Evolutionary conservation across 2,329 filamentous ascomycete genomes (phyloP), one percentile per base, ranked within the genome.

Genomic region (Graphilbum fragrans): DNA sequence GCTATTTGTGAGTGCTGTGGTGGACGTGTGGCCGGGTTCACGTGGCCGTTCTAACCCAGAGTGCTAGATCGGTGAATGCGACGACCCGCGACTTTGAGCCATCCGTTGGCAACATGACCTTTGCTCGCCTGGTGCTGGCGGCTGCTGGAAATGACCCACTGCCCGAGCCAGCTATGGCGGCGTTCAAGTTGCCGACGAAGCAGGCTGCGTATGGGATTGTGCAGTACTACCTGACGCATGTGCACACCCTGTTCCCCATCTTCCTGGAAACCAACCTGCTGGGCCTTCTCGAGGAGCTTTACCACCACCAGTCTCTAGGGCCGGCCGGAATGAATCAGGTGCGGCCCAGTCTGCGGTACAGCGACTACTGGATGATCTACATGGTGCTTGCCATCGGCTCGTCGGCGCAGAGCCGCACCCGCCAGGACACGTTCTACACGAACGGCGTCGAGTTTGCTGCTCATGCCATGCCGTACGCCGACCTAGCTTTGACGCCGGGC

Each of bases 61-160:
- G n/a, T 38, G 23, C 21, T 20, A 92, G 86, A 42, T 86, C 90
- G 5, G 86, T 98, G 55, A 94, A 94, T 64, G 88, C 92, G 22
- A 95, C 88, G 0, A 90, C 88, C 2, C 75, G 87, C 55, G 92
- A 96, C 59, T 95, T 95, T 55, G 86, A 94, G 57, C 82, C 86
- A 9, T 86, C 88, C 44, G 80, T 83, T 23, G 82, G 78, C 45
- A 86, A 86, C 53, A 93, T 94, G 74, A 94, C 87, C 1, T 95
- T 95, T 68, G 86, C 87, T 21, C 80, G 86, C 29, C 71, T 96
- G 18, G 82, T 95, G 20, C 65, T 94, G 22, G 85, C 85, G n/a
- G 83, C 90, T 6, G 80, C 85, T 31, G 76, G 76, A 10, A 85
- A 86, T 50, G 80, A 87, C 53, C 66, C 74, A 8, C 62, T 93